Evolutionary conservation across 257 asterid species (phyloP).

Genomic region (Mitragyna speciosa): DNA sequence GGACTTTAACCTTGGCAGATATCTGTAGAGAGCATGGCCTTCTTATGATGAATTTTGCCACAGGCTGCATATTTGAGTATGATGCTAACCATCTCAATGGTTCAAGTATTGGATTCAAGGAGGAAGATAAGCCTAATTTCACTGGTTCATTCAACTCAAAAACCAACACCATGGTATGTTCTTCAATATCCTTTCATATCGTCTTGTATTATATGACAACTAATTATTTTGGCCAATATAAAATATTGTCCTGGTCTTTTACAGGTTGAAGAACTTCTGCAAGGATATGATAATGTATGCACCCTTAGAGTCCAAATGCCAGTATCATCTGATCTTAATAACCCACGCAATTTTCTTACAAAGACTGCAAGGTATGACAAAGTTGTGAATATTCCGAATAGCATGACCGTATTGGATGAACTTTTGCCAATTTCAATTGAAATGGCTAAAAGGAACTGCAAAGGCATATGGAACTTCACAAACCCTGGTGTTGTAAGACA

Average conservation of each 20-base stretch:
- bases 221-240: not conserved
- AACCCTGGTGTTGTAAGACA: conserved; percentile 95
- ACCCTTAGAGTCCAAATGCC: conserved; percentile 96
- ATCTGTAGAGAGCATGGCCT: conserved; percentile 79
- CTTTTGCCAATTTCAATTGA: conserved; percentile 91
- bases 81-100: conserved; percentile 82
- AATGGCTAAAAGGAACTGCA: conserved; percentile 92
- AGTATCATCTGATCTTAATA: conserved; percentile 79
- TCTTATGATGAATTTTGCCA: conserved; percentile 74
- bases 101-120: conserved; percentile 84
- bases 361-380: conserved; percentile 74
- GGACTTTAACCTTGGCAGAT: conserved; percentile 89
- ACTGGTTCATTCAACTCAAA: conserved; percentile 90
- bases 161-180: conserved; percentile 90
- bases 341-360: conserved; percentile 93
- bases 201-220: not conserved
- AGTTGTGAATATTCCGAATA: conserved; percentile 96
- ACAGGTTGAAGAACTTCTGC: conserved; percentile 89
- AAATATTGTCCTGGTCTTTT: conserved; percentile 8
- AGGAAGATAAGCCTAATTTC: conserved; percentile 91
- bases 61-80: conserved; percentile 94
- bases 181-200: not conserved
- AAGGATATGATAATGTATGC: conserved; percentile 87
- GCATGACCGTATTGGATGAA: conserved; percentile 97
- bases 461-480: conserved; percentile 94